Conservation (phyloP, 148 eudicot species). For the Rheum nobile region DNA sequence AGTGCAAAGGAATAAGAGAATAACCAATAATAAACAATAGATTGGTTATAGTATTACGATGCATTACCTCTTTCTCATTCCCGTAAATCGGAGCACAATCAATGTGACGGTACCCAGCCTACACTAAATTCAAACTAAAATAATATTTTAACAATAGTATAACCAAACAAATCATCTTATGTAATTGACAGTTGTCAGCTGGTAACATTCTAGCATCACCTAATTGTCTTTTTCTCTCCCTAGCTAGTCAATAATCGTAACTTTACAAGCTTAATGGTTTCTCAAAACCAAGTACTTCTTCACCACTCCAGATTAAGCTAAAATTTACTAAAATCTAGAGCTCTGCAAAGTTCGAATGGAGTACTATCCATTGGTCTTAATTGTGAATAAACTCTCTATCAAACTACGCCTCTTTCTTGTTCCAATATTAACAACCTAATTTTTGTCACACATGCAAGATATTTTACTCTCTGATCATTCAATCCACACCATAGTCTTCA, state of each 20-base stretch:
- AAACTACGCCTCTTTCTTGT: not conserved
- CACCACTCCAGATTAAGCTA: not conserved
- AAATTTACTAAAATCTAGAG: not conserved
- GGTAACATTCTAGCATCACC: too few relatives aligned
- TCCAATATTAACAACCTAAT: not conserved
- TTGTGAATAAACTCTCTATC: too few relatives aligned
- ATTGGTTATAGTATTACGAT: not conserved
- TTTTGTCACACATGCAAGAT: not conserved
- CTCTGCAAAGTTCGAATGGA: too few relatives aligned
- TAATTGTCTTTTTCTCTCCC: too few relatives aligned
- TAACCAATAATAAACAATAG: not conserved
- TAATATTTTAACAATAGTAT: not conserved
- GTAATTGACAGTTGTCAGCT: too few relatives aligned
- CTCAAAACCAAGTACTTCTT: not conserved
- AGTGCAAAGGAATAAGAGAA: not conserved
- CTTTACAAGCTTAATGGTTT: not conserved
- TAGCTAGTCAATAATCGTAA: not conserved
- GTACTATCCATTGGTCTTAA: too few relatives aligned
- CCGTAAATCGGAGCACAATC: conserved; percentile 17
- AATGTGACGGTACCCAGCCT: conserved; percentile 16
- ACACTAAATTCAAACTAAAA: not conserved
- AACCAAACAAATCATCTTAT: too few relatives aligned
- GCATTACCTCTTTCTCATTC: conserved; percentile 17
- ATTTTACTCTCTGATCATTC: too few relatives aligned
- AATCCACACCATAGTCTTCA: too few relatives aligned